A percentile compares a stretch with the other conserved stretches of the same genome.
Conservation (phyloP, 2,329 filamentous ascomycete genomes). For the Fusarium sp. region DNA sequence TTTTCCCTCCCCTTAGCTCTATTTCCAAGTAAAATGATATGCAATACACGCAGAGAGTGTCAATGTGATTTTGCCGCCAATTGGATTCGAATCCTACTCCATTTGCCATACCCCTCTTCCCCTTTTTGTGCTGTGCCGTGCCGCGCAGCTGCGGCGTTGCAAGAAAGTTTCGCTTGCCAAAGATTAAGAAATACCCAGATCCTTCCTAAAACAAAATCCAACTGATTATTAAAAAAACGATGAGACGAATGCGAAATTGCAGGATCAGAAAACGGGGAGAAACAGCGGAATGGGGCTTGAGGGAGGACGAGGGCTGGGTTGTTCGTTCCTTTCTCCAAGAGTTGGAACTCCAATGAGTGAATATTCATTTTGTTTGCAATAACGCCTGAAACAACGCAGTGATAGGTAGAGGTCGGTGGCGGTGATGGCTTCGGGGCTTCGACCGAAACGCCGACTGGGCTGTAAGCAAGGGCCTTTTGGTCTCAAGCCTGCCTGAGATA, state of each 20-base stretch:
- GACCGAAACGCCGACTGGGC: slow-evolving; percentile 13
- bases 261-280: neutral
- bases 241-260: neutral
- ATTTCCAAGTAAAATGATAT: slow-evolving; percentile 31
- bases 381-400: slow-evolving; percentile 20
- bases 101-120: slow-evolving; percentile 5
- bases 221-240: neutral
- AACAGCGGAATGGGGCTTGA: slow-evolving; percentile 4
- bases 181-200: slow-evolving; percentile 9
- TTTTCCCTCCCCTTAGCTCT: slow-evolving; percentile 24
- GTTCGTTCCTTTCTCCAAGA: slow-evolving; percentile 1
- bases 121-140: slow-evolving; percentile 16
- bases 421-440: slow-evolving; percentile 1
- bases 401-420: slow-evolving; percentile 5
- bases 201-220: neutral
- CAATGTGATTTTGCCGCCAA: slow-evolving; percentile 22
- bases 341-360: slow-evolving; percentile 4
- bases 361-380: slow-evolving; percentile 16
- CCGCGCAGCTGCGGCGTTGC: neutral
- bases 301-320: neutral
- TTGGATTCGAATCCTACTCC: slow-evolving; percentile 21
- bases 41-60: slow-evolving; percentile 24
- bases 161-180: slow-evolving; percentile 15
- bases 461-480: slow-evolving; percentile 5
- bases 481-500: slow-evolving; percentile 2